Percentiles rank a stretch among this genome's conserved stretches.
Conservation (phyloP, 1,284 basidiomycete species). For the Sanguinoderma infundibulare region DNA sequence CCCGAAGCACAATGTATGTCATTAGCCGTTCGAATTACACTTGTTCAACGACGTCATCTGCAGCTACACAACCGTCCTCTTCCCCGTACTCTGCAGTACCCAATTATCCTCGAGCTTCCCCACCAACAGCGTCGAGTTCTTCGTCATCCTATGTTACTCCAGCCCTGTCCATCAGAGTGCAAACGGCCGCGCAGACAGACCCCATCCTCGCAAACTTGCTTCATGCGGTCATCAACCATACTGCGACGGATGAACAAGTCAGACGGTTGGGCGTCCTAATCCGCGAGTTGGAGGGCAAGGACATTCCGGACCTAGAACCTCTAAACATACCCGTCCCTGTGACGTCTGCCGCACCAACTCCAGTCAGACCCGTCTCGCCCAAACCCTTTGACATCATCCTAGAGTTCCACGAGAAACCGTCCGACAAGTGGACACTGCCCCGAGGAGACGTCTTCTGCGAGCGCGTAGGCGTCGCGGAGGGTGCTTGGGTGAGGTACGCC, state of each 20-base stretch:
- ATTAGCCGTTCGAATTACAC: neutral
- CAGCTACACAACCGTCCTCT: neutral
- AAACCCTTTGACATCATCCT: constrained; percentile 65
- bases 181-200: constrained; percentile 63
- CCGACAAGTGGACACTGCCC: constrained; percentile 69
- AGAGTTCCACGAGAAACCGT: constrained; percentile 65
- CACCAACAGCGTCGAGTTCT: constrained; percentile 44
- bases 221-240: constrained; percentile 59
- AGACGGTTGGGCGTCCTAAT: constrained; percentile 68
- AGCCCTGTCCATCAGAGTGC: constrained; percentile 63
- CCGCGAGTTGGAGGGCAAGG: constrained; percentile 52
- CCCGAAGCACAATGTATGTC: constrained; percentile 12
- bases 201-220: constrained; percentile 67
- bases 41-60: neutral
- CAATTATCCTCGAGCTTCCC: constrained; percentile 25
- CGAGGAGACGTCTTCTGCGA: constrained; percentile 57
- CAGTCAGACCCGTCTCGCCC: constrained; percentile 11
- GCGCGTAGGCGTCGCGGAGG: constrained; percentile 30
- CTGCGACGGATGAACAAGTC: constrained; percentile 63
- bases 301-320: constrained; percentile 13
- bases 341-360: constrained; percentile 28
- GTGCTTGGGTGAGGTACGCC: constrained; percentile 16
- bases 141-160: constrained; percentile 54
- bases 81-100: neutral
- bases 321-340: constrained; percentile 2